Evolutionary conservation across 345 rosid species (phyloP), one percentile per base, ranked within the genome.

Genomic region (Raphanus raphanistrum): DNA sequence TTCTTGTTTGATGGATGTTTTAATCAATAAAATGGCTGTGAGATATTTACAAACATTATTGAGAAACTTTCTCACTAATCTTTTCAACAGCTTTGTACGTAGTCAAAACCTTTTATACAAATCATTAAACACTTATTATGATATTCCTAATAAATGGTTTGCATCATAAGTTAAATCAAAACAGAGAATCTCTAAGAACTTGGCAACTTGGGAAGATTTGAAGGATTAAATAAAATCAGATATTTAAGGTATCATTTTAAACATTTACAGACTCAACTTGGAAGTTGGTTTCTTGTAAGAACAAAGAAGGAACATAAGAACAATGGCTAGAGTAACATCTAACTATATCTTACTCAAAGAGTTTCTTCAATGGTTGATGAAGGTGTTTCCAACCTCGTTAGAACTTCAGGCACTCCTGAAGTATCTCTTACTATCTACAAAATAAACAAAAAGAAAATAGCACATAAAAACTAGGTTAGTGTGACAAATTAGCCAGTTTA

Each of bases 321-420:
- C 70, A 69, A 10, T 15, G 43, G 70, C 74, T 66, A 45, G 65
- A 45, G 65, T 73, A 48, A 35, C n/a, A 68, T 57, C 84, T 89
- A 92, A 82, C 88, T 88, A 84, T 82, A 84, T 83, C 89, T 21
- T 94, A 94, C 66, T 90, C 94, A 75, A 25, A 66, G 41, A 88
- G 66, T 60, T 85, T 91, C 32, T 33, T 77, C 60, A 78, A 6
- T 13, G 84, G 9, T 68, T 8, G 77, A 66, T 67, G 86, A 58
- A 4, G 92, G 83, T 7, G 81, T 66, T 66, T 88, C 98, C 80
- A 88, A 70, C 86, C 92, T 87, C 58, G 96, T 92, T 68, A 94
- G 90, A 81, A 94, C 96, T 87, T 90, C 97, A 48, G 98, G 97
- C 61, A 85, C 69, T 80, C 98, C 98, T 11, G 86, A 68, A 5